phyloP scores from a whole-genome alignment of 148 eudicot genomes.

The Chenopodium formosanum region DNA sequence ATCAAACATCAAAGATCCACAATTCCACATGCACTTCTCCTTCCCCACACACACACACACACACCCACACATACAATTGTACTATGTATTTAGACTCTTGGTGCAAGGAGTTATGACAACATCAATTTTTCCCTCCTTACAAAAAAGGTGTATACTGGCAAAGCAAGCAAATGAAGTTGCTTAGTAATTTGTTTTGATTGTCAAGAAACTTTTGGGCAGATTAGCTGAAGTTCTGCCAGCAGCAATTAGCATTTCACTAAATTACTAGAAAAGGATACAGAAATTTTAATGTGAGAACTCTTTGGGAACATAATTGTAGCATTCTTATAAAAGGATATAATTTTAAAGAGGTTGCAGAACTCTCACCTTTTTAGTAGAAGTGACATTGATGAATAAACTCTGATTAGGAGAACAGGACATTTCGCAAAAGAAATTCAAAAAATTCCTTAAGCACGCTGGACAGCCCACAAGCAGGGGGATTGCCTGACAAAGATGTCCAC shows the following conservation, averaged over 20 bases:
- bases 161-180: neutral
- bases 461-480: slow-evolving; percentile 84
- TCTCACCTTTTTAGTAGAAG: slow-evolving; percentile 62
- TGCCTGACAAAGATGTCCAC: slow-evolving; percentile 47
- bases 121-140: neutral
- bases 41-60: no score
- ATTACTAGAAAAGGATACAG: neutral
- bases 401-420: slow-evolving; percentile 83
- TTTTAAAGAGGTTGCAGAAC: slow-evolving; percentile 1
- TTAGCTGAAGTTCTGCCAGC: neutral
- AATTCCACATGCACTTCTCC: no score
- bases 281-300: neutral
- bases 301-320: neutral
- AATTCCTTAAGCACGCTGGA: slow-evolving; percentile 86
- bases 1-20: no score
- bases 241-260: neutral
- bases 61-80: no score
- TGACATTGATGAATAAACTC: slow-evolving; percentile 73
- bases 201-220: neutral
- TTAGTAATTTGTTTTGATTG: no score
- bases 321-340: neutral
- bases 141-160: no score
- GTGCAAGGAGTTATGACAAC: neutral
- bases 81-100: neutral
- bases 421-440: slow-evolving; percentile 77